Base-by-base conservation (phyloP, 352 stramenopile species). In the Globisporangium nunn region DNA sequence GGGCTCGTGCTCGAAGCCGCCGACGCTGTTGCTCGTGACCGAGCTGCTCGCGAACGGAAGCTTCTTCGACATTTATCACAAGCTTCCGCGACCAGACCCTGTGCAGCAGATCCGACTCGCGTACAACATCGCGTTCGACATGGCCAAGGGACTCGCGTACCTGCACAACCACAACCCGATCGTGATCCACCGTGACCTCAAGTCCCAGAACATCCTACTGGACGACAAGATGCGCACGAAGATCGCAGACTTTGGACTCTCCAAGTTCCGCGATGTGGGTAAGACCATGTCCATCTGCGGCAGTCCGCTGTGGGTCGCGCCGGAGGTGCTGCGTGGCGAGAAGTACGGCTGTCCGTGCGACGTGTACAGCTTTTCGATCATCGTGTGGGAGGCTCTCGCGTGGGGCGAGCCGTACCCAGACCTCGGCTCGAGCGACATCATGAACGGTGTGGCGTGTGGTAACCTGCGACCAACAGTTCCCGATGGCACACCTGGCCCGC, bases 151-250 rank as follows among this genome's bases (percentile, higher is more conserved):
- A 18, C 92, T 99, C 47, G 84, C 93, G 39, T 99, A 99, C 67
- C 66, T 99, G 51, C 97, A 99, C 80, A 95, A 91, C 48, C 93
- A 98, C 72, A 96, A 98, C 63, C 93, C 95, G 33, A 93, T 96
- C 48, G 96, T 99, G 67, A 98, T 99, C 67, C 97, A 99, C 81
- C 87, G 96, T 12, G 80, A 89, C 43, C 68, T 91, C 50, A 93
- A 88, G 63, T 90, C 76, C 11, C 78, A 88, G 54, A 91, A 90
- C 59, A 91, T 90, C 35, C 54, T 92, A 7, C 61, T 91, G 31
- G 81, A 93, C 52, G 82, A 91, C 56, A 81, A 87, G 53, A 91
- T 92, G 81, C 75, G 78, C 50, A 91, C 84, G 48, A 91, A 94
- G 65, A 91, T 92, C 56, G 80, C 70, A 7, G 81, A 91, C 66